phyloP scores from a whole-genome alignment of 805 yeast species.

The Candida multigemmis region DNA sequence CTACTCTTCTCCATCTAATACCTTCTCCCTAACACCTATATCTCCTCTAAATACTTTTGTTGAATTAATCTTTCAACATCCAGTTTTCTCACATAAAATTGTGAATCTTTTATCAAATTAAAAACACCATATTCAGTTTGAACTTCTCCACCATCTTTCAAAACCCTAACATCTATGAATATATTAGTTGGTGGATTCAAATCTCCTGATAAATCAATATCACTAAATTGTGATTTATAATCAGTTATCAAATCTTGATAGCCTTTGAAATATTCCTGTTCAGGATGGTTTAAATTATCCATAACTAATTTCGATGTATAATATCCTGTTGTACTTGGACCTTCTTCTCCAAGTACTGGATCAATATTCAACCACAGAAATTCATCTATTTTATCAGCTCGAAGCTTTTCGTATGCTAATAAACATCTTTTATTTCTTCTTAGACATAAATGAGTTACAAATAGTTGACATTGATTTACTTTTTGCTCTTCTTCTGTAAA shows the following conservation, averaged over 20 bases:
- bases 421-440: slow-evolving; percentile 85
- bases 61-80: slow-evolving; percentile 92
- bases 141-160: slow-evolving; percentile 92
- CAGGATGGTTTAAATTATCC: slow-evolving; percentile 62
- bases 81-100: slow-evolving; percentile 85
- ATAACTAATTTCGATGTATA: slow-evolving; percentile 20
- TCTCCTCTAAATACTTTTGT: slow-evolving; percentile 83
- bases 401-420: slow-evolving; percentile 67
- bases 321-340: slow-evolving; percentile 10
- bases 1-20: too few relatives aligned
- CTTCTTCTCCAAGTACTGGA: slow-evolving; percentile 17
- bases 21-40: too few relatives aligned
- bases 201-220: slow-evolving; percentile 82
- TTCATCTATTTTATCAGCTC: slow-evolving; percentile 61
- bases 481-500: slow-evolving; percentile 27
- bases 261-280: slow-evolving; percentile 65
- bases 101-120: slow-evolving; percentile 86
- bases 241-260: slow-evolving; percentile 67
- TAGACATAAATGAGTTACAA: slow-evolving; percentile 68
- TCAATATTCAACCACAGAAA: slow-evolving; percentile 66
- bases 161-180: slow-evolving; percentile 87
- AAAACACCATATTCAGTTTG: slow-evolving; percentile 97
- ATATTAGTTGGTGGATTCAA: slow-evolving; percentile 85
- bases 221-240: slow-evolving; percentile 71
- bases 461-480: slow-evolving; percentile 52